Percentiles rank a stretch among this genome's conserved stretches.
These are phyloP conservation scores for Dactylorhiza incarnata DNA, from an alignment of 106 monocot genomes.

Conservation along the genomic window DNA sequence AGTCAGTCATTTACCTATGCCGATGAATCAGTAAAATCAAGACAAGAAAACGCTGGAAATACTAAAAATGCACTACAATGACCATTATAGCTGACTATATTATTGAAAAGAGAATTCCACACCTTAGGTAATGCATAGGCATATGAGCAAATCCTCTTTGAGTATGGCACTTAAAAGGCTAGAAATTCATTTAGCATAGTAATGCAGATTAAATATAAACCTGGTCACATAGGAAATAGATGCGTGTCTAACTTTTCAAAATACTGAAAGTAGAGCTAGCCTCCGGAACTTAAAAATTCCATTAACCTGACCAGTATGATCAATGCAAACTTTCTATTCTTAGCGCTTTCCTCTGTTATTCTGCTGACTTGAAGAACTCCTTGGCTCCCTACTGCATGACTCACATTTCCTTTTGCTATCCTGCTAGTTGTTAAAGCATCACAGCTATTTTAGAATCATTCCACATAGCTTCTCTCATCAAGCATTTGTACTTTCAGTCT, in stretches of 20 bases:
- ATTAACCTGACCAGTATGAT: conserved; percentile 31
- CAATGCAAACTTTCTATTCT: conserved; percentile 21
- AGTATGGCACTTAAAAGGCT: not conserved
- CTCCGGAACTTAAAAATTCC: no score
- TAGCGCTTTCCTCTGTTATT: conserved; percentile 13
- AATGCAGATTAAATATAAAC: not conserved
- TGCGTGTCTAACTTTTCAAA: no score
- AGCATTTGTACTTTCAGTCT: not conserved
- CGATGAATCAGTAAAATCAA: not conserved
- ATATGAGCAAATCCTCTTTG: not conserved
- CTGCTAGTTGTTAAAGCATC: conserved; percentile 14
- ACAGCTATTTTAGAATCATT: not conserved
- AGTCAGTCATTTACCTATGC: not conserved
- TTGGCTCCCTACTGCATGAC: conserved; percentile 11
- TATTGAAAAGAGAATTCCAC: not conserved
- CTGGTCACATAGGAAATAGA: not conserved
- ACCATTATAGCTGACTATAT: not conserved
- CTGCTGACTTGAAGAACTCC: conserved; percentile 8
- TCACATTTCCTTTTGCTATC: conserved; percentile 29
- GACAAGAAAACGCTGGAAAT: no score
- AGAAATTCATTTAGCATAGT: not conserved
- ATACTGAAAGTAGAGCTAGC: no score
- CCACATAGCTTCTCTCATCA: not conserved
- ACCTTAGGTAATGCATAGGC: no score
- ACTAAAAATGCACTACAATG: no score